Evolutionary conservation across 169 alveolate species (phyloP), one percentile per base, ranked within the genome.

Genomic region (Babesia bigemina): DNA sequence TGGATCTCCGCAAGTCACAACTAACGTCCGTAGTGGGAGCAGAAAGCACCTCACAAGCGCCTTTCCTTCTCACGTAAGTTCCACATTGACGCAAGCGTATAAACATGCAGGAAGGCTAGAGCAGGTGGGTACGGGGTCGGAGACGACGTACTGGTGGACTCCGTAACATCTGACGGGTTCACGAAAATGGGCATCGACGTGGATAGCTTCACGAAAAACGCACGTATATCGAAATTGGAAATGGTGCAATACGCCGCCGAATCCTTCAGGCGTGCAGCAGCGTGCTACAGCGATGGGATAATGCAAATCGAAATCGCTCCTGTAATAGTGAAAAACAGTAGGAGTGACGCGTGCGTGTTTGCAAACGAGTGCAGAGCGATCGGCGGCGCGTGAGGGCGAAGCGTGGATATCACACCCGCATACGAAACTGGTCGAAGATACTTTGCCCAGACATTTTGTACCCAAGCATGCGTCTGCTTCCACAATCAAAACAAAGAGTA

Each of bases 1-100:
- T 87, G n/a, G 60, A 50, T 39, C 58, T 79, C 36, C 88, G 88
- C 4, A 87, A 72, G 72, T 84, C 87, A 74, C 85, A 75, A 21
- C 33, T 63, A 9, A 21, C 62, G 33, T 79, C 91, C 24, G 55
- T 67, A 28, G 87, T 87, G 42, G 92, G 92, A 1, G 42, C 75
- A 13, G 92, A 87, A 83, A 77, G 86, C 36, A 67, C 85, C 62
- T 87, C 92, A 17, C 90, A 77, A 49, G 75, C 86, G 47, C 86
- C 92, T 0, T 87, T 59, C 78, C 73, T 83, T 28, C 72, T 87
- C 45, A 81, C 70, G 86, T 71, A 1, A 19, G 81, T 71, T 56
- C 2, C 11, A 44, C 6, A 4, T 36, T 22, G 58, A 33, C 4
- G 55, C 21, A 28, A 8, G 39, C 21, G 14, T 67, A 28, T 21